phyloP scores from a whole-genome alignment of 1,284 basidiomycete species.

The Coniferiporia weirii region DNA sequence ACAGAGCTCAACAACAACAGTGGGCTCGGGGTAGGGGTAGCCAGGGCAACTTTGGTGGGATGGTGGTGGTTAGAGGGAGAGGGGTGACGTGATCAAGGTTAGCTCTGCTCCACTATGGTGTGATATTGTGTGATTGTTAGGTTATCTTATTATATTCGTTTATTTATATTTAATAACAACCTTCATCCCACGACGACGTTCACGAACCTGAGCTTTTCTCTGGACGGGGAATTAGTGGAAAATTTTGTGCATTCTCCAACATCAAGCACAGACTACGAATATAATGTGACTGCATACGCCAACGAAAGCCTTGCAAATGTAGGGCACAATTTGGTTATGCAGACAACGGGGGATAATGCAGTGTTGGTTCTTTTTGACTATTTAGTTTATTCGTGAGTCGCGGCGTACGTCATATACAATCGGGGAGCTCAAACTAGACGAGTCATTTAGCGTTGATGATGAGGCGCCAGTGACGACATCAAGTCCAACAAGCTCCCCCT shows the following conservation, averaged over 20 bases:
- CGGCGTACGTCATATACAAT: background rate
- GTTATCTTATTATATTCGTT: no score
- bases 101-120: no score
- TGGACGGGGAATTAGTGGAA: constrained; percentile 5
- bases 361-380: constrained; percentile 15
- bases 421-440: background rate
- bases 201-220: constrained; percentile 9
- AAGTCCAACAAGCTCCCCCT: background rate
- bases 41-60: no score
- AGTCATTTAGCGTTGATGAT: background rate
- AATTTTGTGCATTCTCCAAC: constrained; percentile 4
- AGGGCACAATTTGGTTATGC: constrained; percentile 3
- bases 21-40: no score
- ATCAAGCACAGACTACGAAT: background rate
- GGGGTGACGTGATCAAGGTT: no score
- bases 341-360: background rate
- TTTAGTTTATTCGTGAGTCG: background rate
- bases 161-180: no score
- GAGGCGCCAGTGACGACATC: background rate
- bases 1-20: no score
- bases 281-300: constrained; percentile 10
- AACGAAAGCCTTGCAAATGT: background rate
- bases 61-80: no score
- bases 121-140: no score
- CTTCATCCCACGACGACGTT: no score